Conservation (phyloP, 306 rosid species). For the Abrus pulchellus region DNA sequence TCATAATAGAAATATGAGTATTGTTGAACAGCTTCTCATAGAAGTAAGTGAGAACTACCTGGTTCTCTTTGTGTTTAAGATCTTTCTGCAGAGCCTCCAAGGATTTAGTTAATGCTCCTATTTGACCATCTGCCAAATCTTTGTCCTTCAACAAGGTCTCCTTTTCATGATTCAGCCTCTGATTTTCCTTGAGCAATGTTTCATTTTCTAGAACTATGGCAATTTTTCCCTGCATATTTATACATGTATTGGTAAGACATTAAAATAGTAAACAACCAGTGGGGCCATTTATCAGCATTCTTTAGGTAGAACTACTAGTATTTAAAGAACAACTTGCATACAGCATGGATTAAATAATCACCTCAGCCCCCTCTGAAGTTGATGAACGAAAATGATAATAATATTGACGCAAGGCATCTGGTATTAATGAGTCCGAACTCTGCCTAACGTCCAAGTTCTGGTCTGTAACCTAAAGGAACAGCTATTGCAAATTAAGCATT, state of each 20-base stretch:
- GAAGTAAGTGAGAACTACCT: constrained; percentile 59
- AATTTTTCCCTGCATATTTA: constrained; percentile 72
- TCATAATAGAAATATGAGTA: constrained; percentile 32
- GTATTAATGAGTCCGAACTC: constrained; percentile 68
- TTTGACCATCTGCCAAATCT: constrained; percentile 72
- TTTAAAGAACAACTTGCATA: constrained; percentile 40
- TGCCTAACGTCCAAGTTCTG: constrained; percentile 79
- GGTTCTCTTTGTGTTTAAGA: constrained; percentile 77
- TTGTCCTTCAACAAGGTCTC: constrained; percentile 65
- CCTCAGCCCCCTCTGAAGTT: constrained; percentile 85
- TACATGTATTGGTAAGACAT: constrained; percentile 5
- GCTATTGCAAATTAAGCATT: constrained; percentile 31
- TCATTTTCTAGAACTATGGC: constrained; percentile 68
- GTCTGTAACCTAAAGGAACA: constrained; percentile 73
- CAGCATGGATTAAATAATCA: constrained; percentile 51
- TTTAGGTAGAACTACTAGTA: neutral
- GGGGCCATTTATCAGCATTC: neutral
- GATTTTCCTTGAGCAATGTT: constrained; percentile 63
- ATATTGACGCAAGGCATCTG: constrained; percentile 95
- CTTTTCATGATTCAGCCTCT: constrained; percentile 70
- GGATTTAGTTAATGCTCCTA: constrained; percentile 70
- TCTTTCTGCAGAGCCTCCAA: constrained; percentile 78
- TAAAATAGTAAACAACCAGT: constrained; percentile 4
- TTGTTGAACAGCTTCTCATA: constrained; percentile 40
- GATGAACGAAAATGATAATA: constrained; percentile 91